A percentile compares a stretch with the other conserved stretches of the same genome.
Conservation (phyloP, 768 basidiomycete species). For the Gloeopeniophorella convolvens region DNA sequence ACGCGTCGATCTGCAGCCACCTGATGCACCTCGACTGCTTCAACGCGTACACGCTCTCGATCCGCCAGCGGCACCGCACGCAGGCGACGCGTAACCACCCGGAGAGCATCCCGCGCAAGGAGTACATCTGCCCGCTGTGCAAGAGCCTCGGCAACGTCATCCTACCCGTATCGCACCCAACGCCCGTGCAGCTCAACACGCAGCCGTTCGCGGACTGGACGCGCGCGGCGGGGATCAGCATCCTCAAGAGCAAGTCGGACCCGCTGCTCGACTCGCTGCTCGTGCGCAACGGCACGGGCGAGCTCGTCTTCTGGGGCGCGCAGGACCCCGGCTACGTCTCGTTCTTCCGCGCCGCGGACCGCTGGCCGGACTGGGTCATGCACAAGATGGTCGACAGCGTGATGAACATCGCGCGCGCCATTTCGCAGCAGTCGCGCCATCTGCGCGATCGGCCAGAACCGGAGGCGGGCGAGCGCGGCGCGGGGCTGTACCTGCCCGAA, state of each 20-base stretch:
- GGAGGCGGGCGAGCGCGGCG: slow-evolving; percentile 66
- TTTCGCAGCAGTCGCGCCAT: slow-evolving; percentile 82
- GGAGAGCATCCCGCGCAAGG: slow-evolving; percentile 87
- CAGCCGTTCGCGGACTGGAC: slow-evolving; percentile 85
- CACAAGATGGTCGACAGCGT: slow-evolving; percentile 86
- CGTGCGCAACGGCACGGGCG: slow-evolving; percentile 74
- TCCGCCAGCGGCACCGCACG: slow-evolving; percentile 78
- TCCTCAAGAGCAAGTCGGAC: slow-evolving; percentile 79
- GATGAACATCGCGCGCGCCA: slow-evolving; percentile 65
- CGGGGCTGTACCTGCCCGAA: slow-evolving; percentile 86
- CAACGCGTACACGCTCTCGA: slow-evolving; percentile 79
- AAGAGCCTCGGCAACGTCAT: slow-evolving; percentile 95
- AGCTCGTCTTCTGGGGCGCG: slow-evolving; percentile 84
- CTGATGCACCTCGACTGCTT: slow-evolving; percentile 98
- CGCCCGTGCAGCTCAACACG: slow-evolving; percentile 42
- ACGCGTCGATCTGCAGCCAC: slow-evolving; percentile 87
- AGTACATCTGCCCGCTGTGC: slow-evolving; percentile 95
- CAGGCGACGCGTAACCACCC: slow-evolving; percentile 93
- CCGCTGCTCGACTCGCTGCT: slow-evolving; percentile 64
- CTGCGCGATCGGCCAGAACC: slow-evolving; percentile 72
- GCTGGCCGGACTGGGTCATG: slow-evolving; percentile 48
- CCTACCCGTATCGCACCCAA: slow-evolving; percentile 64
- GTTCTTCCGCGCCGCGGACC: slow-evolving; percentile 46
- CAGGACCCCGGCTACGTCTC: slow-evolving; percentile 67
- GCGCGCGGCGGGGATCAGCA: slow-evolving; percentile 80